These are phyloP conservation scores for Carex sylvatica DNA, from an alignment of 202 grass and related monocot genomes.

Conservation along the genomic window DNA sequence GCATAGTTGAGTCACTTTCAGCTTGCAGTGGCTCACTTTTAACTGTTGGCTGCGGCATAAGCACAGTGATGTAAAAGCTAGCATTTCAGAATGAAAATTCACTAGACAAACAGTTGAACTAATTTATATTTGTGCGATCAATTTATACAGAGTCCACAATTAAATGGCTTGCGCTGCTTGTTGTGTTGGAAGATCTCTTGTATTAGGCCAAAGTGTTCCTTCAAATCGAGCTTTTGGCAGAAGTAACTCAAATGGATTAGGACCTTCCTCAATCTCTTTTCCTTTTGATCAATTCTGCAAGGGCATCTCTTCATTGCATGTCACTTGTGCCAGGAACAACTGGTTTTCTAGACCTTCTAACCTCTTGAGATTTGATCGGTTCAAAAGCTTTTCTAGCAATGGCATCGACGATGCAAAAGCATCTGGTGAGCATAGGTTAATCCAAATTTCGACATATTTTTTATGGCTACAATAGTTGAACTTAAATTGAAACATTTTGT, in stretches of 20 bases:
- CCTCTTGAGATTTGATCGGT: not conserved
- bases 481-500: not conserved
- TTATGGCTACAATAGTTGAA: not conserved
- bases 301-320: conserved; percentile 1
- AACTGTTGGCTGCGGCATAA: not conserved
- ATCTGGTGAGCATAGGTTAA: conserved; percentile 19
- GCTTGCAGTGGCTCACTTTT: not conserved
- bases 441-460: not conserved
- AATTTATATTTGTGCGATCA: not conserved
- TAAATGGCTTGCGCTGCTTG: conserved; percentile 49
- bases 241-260: not conserved
- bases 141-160: not conserved
- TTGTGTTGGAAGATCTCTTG: conserved; percentile 28
- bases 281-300: not conserved
- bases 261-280: conserved; percentile 12
- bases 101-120: not conserved
- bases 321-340: not conserved
- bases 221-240: not conserved
- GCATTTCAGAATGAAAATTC: not conserved
- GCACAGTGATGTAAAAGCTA: no score
- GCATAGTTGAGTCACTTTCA: not conserved
- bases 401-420: not conserved
- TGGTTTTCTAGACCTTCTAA: conserved; percentile 17
- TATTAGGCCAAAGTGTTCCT: conserved; percentile 1
- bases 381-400: not conserved